Evolutionary conservation across 176 grass and related monocot genomes (phyloP), one percentile per base, ranked within the genome.

Genomic region (Ananas comosus): DNA sequence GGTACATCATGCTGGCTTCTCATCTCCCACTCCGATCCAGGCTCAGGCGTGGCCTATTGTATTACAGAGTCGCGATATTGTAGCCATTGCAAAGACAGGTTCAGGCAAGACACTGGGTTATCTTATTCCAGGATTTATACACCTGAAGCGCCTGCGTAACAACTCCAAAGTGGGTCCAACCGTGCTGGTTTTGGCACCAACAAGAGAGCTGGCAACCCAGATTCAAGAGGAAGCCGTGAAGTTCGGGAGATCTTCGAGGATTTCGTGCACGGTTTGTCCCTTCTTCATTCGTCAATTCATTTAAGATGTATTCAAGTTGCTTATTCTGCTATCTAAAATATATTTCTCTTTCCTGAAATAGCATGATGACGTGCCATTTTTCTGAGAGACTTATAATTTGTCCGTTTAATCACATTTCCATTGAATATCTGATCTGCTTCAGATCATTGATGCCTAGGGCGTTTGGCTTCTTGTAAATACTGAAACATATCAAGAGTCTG

Each of bases 21-120:
- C 87, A 75, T 76, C 72, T 70, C 94, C 94, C 13, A 99, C 94
- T 3, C 94, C 94, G 68, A 99, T 99, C 73, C 94, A 99, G 83
- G 94, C 94, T 13, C 94, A 99, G 68, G 90, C 94, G 5, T 99
- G 94, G 94, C 94, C 94, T 75, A 85, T 99, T 80, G 89, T 87
- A 66, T 87, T 99, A 63, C 86, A 90, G 70, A 74, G 71, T 83
- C 90, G 80, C 81, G 94, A 99, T 83, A 86, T 99, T 70, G 89
- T 99, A 73, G 94, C 94, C 64, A 92, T 93, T 73, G 94, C 94
- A 12, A 99, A 99, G 78, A 99, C 94, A 4, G 94, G 94, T 66
- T 99, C 94, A 58, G 94, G 94, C 29, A 99, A 99, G 83, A 99
- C 94, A 65, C 76, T 99, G 22, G 94, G 89, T 10, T 99, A 99